phyloP scores from a whole-genome alignment of 352 stramenopile genomes.

The Halophytophthora batemanensis region DNA sequence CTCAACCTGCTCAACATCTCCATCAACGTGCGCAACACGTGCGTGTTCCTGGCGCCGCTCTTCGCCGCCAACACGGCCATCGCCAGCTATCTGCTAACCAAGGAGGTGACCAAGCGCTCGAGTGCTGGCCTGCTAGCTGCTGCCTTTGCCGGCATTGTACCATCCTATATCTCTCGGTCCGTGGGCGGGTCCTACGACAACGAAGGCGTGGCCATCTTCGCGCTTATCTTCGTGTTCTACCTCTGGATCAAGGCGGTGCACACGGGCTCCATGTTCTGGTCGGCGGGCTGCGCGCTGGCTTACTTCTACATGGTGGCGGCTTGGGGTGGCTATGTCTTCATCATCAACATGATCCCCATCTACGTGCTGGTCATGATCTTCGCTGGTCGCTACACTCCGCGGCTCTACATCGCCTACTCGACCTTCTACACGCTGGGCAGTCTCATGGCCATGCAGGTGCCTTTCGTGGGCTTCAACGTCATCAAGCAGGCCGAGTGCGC shows the following conservation, averaged over 20 bases:
- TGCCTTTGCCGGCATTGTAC: constrained; percentile 96
- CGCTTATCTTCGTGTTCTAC: constrained; percentile 97
- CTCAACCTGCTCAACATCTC: constrained; percentile 91
- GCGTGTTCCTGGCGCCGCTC: constrained; percentile 89
- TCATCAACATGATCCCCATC: constrained; percentile 98
- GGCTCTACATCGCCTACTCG: constrained; percentile 96
- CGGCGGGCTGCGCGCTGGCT: constrained; percentile 75
- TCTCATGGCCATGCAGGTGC: constrained; percentile 95
- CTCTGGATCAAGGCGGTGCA: constrained; percentile 94
- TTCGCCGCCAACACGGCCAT: constrained; percentile 89
- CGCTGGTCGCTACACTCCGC: constrained; percentile 89
- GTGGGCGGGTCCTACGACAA: constrained; percentile 98
- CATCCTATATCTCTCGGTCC: constrained; percentile 95
- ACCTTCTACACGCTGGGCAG: constrained; percentile 97
- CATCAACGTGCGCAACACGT: constrained; percentile 92
- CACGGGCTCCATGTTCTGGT: constrained; percentile 88
- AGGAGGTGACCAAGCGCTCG: constrained; percentile 86
- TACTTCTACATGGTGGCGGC: constrained; percentile 98
- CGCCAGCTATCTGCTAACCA: constrained; percentile 89
- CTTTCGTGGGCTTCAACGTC: constrained; percentile 97
- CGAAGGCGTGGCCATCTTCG: constrained; percentile 97
- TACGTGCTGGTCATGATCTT: constrained; percentile 95
- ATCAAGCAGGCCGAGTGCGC: constrained; percentile 88
- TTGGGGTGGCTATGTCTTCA: constrained; percentile 98
- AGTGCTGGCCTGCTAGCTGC: constrained; percentile 89